phyloP scores from a whole-genome alignment of 2,329 filamentous ascomycete genomes.

The Neopestalotiopsis rosae region DNA sequence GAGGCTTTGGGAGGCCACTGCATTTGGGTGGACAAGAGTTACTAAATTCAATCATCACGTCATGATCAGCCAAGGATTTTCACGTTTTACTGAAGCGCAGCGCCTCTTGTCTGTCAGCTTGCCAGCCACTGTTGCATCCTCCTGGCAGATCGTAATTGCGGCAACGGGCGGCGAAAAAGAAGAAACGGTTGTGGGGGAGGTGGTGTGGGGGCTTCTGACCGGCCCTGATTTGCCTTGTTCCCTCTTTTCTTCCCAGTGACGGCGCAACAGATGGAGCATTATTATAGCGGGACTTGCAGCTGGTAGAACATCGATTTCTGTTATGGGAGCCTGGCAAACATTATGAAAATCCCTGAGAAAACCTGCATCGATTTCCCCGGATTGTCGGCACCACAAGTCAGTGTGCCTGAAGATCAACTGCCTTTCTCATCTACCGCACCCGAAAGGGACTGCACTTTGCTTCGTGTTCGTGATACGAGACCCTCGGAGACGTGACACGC shows the following conservation, averaged over 20 bases:
- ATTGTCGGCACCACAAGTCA: slow-evolving; percentile 4
- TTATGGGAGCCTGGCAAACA: neutral
- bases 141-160: neutral
- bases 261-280: neutral
- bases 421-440: slow-evolving; percentile 8
- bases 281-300: neutral
- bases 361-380: slow-evolving; percentile 6
- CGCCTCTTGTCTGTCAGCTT: neutral
- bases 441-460: neutral
- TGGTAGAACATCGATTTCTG: neutral
- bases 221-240: neutral
- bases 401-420: slow-evolving; percentile 7
- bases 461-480: neutral
- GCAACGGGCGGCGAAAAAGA: neutral
- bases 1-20: too few species aligned
- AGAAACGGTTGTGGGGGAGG: neutral
- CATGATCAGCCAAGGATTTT: neutral
- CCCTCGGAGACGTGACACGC: neutral
- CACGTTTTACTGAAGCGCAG: neutral
- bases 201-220: neutral
- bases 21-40: too few species aligned
- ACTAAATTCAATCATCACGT: neutral
- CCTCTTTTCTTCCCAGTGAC: neutral
- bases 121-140: neutral
- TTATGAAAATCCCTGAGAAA: neutral